Percentiles rank a stretch among this genome's conserved stretches.
phyloP scores from a whole-genome alignment of 495 filamentous ascomycete species.

The Podospora pseudopauciseta region DNA sequence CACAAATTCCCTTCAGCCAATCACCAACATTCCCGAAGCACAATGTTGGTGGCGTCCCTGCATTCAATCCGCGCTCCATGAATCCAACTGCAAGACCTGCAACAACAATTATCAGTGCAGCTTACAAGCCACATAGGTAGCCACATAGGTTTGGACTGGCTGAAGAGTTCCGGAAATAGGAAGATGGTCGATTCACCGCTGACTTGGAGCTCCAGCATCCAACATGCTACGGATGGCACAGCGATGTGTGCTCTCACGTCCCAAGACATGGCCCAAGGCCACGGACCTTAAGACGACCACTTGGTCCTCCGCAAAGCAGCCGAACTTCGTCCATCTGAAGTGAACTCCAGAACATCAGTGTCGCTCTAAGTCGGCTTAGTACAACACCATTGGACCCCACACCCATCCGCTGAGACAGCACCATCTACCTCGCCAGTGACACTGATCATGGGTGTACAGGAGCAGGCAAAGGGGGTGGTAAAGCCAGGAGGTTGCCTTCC shows the following conservation, averaged over 20 bases:
- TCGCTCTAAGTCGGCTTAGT: background rate
- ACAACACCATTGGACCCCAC: background rate
- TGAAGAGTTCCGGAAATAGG: slow-evolving; percentile 1
- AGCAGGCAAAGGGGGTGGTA: background rate
- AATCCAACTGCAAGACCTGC: slow-evolving; percentile 1
- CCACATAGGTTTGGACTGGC: background rate
- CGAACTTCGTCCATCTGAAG: background rate
- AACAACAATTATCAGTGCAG: background rate
- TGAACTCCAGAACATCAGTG: background rate
- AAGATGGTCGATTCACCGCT: background rate
- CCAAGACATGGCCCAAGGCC: background rate
- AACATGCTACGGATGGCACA: background rate
- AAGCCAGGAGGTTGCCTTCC: slow-evolving; percentile 13
- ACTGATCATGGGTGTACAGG: slow-evolving; percentile 3
- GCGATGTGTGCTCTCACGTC: background rate
- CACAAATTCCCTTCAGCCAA: background rate
- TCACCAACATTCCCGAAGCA: background rate
- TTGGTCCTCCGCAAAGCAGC: background rate
- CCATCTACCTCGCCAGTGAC: background rate
- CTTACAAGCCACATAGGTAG: background rate
- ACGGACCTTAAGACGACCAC: background rate
- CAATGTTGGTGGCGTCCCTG: background rate
- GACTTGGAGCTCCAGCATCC: background rate
- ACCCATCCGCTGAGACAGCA: background rate
- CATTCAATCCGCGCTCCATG: background rate